phyloP scores from a whole-genome alignment of 2,329 filamentous ascomycete genomes.

The Dryadomyces quercus-mongolicae region DNA sequence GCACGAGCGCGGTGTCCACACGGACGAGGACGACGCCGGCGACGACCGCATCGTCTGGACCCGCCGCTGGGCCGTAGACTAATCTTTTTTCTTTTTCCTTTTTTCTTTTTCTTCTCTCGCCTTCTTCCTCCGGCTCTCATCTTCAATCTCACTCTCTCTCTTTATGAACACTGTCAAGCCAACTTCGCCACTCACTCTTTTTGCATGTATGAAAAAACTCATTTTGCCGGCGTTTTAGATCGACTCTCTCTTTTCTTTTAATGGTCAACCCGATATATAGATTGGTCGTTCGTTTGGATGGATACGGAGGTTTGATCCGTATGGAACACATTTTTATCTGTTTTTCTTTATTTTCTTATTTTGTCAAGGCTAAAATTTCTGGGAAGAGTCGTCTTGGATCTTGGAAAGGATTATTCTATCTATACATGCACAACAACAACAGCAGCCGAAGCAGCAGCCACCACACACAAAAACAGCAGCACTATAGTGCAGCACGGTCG shows the following conservation, averaged over 20 bases:
- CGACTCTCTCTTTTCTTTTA: neutral
- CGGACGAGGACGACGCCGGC: conserved; percentile 2
- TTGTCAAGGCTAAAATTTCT: neutral
- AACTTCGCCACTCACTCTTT: neutral
- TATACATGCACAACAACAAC: neutral
- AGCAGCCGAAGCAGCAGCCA: too few relatives aligned
- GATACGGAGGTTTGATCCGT: too few relatives aligned
- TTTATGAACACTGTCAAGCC: neutral
- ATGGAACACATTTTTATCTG: too few relatives aligned
- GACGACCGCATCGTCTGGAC: conserved; percentile 10
- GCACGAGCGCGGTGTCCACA: neutral
- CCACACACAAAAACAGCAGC: too few relatives aligned
- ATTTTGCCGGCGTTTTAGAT: neutral
- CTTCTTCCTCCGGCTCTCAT: neutral
- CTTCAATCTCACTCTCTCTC: neutral
- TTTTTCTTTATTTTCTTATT: too few relatives aligned
- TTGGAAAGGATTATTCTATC: neutral
- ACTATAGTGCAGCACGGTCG: neutral
- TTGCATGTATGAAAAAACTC: neutral
- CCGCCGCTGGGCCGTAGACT: conserved; percentile 11
- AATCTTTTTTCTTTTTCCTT: neutral
- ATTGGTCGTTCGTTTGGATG: too few relatives aligned
- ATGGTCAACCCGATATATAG: neutral
- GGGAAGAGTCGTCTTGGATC: neutral
- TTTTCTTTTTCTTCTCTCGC: neutral